Percentiles rank a stretch among this genome's conserved stretches.
Conservation (phyloP, 257 asterid genomes). For the Jasminum sambac region DNA sequence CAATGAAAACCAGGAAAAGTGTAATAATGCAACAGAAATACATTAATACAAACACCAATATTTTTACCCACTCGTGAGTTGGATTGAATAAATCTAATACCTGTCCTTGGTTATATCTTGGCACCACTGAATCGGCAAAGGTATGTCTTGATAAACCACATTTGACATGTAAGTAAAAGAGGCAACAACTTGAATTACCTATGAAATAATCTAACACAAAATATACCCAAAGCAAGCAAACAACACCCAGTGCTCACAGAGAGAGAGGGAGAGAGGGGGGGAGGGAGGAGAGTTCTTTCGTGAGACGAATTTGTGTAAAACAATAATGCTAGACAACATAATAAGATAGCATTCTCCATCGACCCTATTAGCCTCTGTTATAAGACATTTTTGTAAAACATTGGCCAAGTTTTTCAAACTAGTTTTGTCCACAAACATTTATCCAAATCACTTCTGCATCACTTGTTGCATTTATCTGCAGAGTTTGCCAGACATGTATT, state of each 20-base stretch:
- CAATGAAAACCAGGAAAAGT: background rate
- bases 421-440: too few species aligned
- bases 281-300: too few species aligned
- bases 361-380: too few species aligned
- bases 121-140: slow-evolving; percentile 80
- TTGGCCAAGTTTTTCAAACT: too few species aligned
- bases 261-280: too few species aligned
- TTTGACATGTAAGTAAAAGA: background rate
- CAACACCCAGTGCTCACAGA: background rate
- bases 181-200: background rate
- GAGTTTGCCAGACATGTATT: too few species aligned
- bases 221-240: background rate
- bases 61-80: slow-evolving; percentile 60
- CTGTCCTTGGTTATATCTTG: slow-evolving; percentile 84
- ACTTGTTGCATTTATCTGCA: too few species aligned
- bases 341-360: background rate
- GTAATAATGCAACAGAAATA: background rate
- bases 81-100: slow-evolving; percentile 63
- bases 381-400: too few species aligned
- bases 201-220: background rate
- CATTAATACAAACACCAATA: background rate
- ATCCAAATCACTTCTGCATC: too few species aligned
- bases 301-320: too few species aligned
- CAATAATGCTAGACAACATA: background rate
- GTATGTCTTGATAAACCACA: slow-evolving; percentile 58